phyloP scores from a whole-genome alignment of 139 green algal species.

The Yamagishiella unicocca region DNA sequence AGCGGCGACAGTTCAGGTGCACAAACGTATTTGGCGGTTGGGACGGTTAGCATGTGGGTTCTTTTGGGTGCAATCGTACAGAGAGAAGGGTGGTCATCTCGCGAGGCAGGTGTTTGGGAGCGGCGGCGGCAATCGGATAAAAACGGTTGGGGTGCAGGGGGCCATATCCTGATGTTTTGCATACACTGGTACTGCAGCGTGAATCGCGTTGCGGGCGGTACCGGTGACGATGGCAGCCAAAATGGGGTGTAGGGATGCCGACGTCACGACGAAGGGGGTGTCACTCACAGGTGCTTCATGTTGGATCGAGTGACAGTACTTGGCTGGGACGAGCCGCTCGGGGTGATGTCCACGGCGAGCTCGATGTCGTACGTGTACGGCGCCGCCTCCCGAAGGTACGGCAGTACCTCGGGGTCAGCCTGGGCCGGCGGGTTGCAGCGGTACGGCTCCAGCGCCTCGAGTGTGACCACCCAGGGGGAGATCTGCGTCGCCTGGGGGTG shows the following conservation, averaged over 20 bases:
- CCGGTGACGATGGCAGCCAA: too few relatives aligned
- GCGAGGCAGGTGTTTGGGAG: too few relatives aligned
- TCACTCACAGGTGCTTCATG: conserved; percentile 78
- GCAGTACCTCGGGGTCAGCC: conserved; percentile 63
- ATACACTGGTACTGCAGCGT: too few relatives aligned
- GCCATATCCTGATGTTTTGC: too few relatives aligned
- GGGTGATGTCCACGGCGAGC: conserved; percentile 76
- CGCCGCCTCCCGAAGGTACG: conserved; percentile 75
- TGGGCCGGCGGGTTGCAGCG: conserved; percentile 68
- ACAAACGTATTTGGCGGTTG: neutral
- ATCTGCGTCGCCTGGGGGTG: conserved; percentile 84
- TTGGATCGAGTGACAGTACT: conserved; percentile 72
- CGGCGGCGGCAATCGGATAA: too few relatives aligned
- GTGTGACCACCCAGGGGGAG: conserved; percentile 93
- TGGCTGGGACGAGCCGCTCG: conserved; percentile 15
- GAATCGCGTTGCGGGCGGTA: too few relatives aligned
- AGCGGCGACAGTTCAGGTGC: neutral
- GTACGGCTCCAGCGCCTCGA: conserved; percentile 92
- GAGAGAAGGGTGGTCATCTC: neutral
- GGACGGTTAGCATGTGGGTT: neutral
- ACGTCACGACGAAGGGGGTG: neutral
- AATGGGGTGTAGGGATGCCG: neutral
- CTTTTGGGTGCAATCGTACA: neutral
- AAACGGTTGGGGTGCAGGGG: too few relatives aligned
- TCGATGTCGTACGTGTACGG: conserved; percentile 78